Evolutionary conservation across 345 rosid species (phyloP), one percentile per base, ranked within the genome.

Genomic region (Trapa incisa): DNA sequence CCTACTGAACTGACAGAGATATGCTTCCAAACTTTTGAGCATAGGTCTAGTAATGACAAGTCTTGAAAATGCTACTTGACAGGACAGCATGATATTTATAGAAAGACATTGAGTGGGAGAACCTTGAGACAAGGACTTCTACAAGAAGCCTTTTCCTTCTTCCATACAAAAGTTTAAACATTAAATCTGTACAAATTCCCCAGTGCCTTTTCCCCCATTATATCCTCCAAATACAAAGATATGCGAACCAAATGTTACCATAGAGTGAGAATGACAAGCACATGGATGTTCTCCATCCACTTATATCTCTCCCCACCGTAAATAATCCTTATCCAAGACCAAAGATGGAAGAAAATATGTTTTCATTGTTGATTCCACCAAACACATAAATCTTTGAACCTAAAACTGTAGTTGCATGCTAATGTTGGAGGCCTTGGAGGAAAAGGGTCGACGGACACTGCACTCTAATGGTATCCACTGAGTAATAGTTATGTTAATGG

Each of bases 401-500:
- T 73, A 85, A 68, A 74, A 73, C 89, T 47, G 88, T 83, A 17
- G 96, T 94, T 57, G 97, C 86, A 73, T 93, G 97, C 22, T 94
- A 86, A 73, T 93, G 98, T 88, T 97, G 86, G 84, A 64, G 17
- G 89, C 98, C 96, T 85, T 12, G 92, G 82, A 70, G 87, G 83
- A 74, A 93, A 84, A 69, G 47, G 64, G 67, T 75, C 74, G 29
- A 22, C 29, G 0, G 43, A 91, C 94, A 60, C 68, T 75, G 70
- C 91, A 87, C 67, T 77, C 79, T 41, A 80, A 66, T 56, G 73
- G 71, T 67, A 63, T 83, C 98, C 98, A 93, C 69, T 83, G 75
- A 36, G 65, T 67, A 53, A 74, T 79, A 36, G 75, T 70, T 47
- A 70, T 72, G 76, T 83, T 74, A 62, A 93, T 76, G 71, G 73